Percentiles rank a stretch among this genome's conserved stretches.
Evolutionary conservation across 2,329 filamentous ascomycete species (phyloP).

Genomic region (Claviceps digitariae): DNA sequence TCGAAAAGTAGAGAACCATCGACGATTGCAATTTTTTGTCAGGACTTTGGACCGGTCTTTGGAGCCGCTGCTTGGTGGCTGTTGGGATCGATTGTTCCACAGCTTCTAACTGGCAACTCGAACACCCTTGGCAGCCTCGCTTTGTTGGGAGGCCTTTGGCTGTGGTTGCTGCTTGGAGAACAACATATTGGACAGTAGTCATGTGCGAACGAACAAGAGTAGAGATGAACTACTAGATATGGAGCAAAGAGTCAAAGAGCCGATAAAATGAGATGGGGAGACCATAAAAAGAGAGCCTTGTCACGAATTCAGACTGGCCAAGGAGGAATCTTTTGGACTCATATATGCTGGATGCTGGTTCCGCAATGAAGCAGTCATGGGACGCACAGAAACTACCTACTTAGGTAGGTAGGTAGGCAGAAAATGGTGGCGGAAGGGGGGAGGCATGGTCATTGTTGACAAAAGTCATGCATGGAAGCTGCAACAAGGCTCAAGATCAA

Average conservation of each 20-base stretch:
- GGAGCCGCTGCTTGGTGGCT: background rate
- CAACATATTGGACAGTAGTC: constrained; percentile 10
- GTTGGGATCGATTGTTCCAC: constrained; percentile 13
- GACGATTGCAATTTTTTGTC: constrained; percentile 4
- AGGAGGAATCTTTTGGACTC: background rate
- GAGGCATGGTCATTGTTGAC: background rate
- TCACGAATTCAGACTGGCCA: background rate
- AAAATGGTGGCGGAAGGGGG: background rate
- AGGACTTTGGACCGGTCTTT: constrained; percentile 2
- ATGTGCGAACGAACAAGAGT: constrained; percentile 4
- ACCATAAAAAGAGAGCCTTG: background rate
- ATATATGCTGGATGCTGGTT: background rate
- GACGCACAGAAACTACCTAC: background rate
- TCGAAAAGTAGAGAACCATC: constrained; percentile 11
- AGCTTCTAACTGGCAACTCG: constrained; percentile 15
- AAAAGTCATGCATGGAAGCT: background rate
- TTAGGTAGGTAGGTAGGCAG: background rate
- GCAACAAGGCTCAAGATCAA: background rate
- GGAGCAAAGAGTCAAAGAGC: constrained; percentile 3
- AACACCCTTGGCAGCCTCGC: constrained; percentile 3
- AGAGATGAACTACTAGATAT: constrained; percentile 3
- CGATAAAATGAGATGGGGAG: constrained; percentile 1
- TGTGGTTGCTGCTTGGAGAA: constrained; percentile 10
- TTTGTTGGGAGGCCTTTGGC: constrained; percentile 5
- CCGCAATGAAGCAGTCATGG: background rate